A percentile compares a stretch with the other conserved stretches of the same genome.
Conservation (phyloP, 1,139 yeast species). For the Chernovozyma aurita region DNA sequence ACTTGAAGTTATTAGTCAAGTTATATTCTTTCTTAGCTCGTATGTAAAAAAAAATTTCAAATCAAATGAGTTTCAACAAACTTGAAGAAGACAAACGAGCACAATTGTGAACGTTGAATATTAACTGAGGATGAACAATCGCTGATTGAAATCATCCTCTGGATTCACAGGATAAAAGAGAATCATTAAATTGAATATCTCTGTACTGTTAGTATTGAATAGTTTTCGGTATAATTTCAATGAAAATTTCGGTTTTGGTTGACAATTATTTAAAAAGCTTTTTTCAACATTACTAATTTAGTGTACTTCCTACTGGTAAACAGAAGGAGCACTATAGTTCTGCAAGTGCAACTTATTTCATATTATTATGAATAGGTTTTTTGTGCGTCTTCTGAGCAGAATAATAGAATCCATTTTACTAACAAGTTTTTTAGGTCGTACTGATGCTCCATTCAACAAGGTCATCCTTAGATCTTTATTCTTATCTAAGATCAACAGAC, state of each 20-base stretch:
- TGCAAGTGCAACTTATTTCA: constrained; percentile 52
- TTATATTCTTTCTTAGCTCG: constrained; percentile 99
- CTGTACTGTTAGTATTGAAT: neutral
- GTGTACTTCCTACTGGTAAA: constrained; percentile 8
- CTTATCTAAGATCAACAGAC: constrained; percentile 98
- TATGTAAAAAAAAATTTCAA: constrained; percentile 63
- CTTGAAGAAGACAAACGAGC: constrained; percentile 8
- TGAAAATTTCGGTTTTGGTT: too few species aligned
- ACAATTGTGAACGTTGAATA: too few species aligned
- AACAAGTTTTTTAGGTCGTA: constrained; percentile 70
- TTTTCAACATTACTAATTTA: neutral
- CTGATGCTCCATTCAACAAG: constrained; percentile 98
- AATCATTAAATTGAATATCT: constrained; percentile 1
- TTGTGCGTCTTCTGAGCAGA: constrained; percentile 64
- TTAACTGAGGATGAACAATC: too few species aligned
- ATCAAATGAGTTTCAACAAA: constrained; percentile 5
- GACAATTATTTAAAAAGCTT: neutral
- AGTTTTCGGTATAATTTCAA: too few species aligned
- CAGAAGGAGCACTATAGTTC: constrained; percentile 23
- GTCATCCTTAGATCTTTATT: constrained; percentile 89
- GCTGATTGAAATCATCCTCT: too few species aligned
- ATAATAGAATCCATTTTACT: constrained; percentile 34
- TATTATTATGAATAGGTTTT: constrained; percentile 12
- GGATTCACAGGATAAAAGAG: constrained; percentile 2
- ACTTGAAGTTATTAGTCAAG: constrained; percentile 96